These are phyloP conservation scores for Magnolia changhungtana DNA, from an alignment of 164 flowering plant genomes.

Conservation along the genomic window DNA sequence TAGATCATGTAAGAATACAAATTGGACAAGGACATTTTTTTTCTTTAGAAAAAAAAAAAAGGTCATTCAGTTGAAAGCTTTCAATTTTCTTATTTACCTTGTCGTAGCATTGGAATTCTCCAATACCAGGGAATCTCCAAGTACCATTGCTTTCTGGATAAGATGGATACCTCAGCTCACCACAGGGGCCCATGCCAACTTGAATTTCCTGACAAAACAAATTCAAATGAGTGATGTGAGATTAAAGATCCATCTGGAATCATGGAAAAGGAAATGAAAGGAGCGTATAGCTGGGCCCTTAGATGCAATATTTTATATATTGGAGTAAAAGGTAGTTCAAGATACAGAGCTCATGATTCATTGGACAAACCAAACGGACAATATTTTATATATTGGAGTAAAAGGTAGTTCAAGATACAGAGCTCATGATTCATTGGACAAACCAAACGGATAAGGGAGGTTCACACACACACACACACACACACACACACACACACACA, in stretches of 20 bases:
- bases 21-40: neutral
- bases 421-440: too few relatives aligned
- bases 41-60: neutral
- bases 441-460: too few relatives aligned
- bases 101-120: constrained; percentile 96
- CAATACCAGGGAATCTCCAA: constrained; percentile 90
- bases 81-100: constrained; percentile 46
- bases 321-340: neutral
- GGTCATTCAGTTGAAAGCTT: neutral
- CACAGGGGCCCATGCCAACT: constrained; percentile 98
- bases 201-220: constrained; percentile 70
- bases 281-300: neutral
- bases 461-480: too few relatives aligned
- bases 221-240: constrained; percentile 11
- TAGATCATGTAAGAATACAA: neutral
- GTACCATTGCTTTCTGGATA: constrained; percentile 96
- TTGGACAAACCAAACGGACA: neutral
- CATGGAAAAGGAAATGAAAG: neutral
- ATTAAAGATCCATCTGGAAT: neutral
- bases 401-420: neutral
- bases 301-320: neutral
- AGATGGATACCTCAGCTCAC: constrained; percentile 92
- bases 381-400: neutral
- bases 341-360: too few relatives aligned
- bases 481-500: too few relatives aligned